A percentile compares a stretch with the other conserved stretches of the same genome.
These are phyloP conservation scores for Dendrobium huoshanense DNA, from an alignment of 106 monocot species.

Conservation along the genomic window DNA sequence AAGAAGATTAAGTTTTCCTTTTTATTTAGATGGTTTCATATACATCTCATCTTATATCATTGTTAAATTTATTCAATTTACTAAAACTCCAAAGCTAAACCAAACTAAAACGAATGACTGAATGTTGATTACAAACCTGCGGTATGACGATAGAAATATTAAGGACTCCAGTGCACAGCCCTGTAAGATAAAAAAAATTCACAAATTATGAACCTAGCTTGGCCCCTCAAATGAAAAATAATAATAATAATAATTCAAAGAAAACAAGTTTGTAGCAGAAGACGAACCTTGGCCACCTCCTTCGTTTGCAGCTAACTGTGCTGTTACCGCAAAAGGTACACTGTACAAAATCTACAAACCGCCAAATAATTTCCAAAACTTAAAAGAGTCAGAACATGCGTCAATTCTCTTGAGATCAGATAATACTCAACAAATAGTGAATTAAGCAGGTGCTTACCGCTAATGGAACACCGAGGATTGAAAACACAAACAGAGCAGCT, in stretches of 20 bases:
- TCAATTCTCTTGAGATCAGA: not conserved
- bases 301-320: slow-evolving; percentile 47
- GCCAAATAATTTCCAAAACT: not conserved
- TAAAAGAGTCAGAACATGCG: not conserved
- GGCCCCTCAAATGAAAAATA: not conserved
- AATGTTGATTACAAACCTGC: slow-evolving; percentile 43
- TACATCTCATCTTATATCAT: too few species aligned
- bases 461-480: slow-evolving; percentile 70
- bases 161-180: slow-evolving; percentile 81
- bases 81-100: too few species aligned
- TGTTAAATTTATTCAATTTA: too few species aligned
- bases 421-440: not conserved
- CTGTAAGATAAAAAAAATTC: slow-evolving; percentile 23
- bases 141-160: slow-evolving; percentile 93
- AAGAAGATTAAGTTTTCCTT: too few species aligned
- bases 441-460: slow-evolving; percentile 42
- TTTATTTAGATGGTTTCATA: too few species aligned
- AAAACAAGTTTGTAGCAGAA: not conserved
- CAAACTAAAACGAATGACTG: not conserved
- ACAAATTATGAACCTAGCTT: not conserved
- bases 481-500: slow-evolving; percentile 45
- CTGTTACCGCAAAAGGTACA: slow-evolving; percentile 78
- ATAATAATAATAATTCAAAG: not conserved
- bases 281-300: slow-evolving; percentile 86
- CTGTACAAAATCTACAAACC: slow-evolving; percentile 69